phyloP scores from a whole-genome alignment of 2,329 filamentous ascomycete species.

The Remersonia thermophila region DNA sequence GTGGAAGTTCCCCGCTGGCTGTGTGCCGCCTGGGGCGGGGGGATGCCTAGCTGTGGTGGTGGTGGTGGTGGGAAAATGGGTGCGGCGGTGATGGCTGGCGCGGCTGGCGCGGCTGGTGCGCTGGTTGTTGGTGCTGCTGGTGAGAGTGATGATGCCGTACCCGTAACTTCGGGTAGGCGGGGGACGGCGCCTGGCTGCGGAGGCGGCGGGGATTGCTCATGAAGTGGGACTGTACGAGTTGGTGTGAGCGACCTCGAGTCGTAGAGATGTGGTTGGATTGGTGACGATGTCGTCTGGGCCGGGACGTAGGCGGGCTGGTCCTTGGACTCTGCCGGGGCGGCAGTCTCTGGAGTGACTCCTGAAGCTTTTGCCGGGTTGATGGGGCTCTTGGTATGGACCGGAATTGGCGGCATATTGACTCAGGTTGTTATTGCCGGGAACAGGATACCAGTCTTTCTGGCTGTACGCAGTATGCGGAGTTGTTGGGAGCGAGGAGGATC shows the following conservation, averaged over 20 bases:
- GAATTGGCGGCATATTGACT: conserved; percentile 45
- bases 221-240: conserved; percentile 18
- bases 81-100: conserved; percentile 20
- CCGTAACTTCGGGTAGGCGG: conserved; percentile 21
- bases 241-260: not conserved
- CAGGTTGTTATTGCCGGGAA: too few relatives aligned
- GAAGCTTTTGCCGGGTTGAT: conserved; percentile 44
- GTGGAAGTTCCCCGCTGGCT: conserved; percentile 36
- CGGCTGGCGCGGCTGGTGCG: conserved; percentile 11
- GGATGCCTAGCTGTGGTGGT: conserved; percentile 39
- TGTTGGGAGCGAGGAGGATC: too few relatives aligned
- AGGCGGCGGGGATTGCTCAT: conserved; percentile 36
- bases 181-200: conserved; percentile 48
- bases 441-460: too few relatives aligned
- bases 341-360: conserved; percentile 36
- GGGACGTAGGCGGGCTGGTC: conserved; percentile 17
- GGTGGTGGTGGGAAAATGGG: conserved; percentile 25
- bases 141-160: conserved; percentile 18
- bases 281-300: conserved; percentile 12
- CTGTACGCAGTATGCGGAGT: too few relatives aligned
- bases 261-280: conserved; percentile 1
- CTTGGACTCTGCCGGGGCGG: conserved; percentile 15
- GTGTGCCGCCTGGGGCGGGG: conserved; percentile 31
- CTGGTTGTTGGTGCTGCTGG: conserved; percentile 42
- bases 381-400: conserved; percentile 46